phyloP scores from a whole-genome alignment of 2,329 filamentous ascomycete species.

The Zalaria sp. region DNA sequence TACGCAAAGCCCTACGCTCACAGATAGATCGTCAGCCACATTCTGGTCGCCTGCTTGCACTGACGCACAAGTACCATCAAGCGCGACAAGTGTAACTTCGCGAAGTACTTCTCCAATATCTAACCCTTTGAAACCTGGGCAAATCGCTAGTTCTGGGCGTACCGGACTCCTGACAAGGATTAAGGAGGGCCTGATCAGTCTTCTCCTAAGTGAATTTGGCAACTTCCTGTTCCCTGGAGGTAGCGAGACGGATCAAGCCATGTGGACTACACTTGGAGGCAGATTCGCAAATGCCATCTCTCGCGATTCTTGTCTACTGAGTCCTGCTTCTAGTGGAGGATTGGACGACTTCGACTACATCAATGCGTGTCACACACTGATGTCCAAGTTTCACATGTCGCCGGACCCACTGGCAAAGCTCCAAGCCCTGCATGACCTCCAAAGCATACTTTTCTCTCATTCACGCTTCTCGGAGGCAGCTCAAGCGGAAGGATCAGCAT shows the following conservation, averaged over 20 bases:
- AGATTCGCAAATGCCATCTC: neutral
- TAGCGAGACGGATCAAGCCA: constrained; percentile 65
- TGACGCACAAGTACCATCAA: constrained; percentile 48
- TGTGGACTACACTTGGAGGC: constrained; percentile 1
- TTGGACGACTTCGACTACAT: constrained; percentile 38
- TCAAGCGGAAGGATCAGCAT: neutral
- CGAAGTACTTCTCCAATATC: constrained; percentile 5
- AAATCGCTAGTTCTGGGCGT: neutral
- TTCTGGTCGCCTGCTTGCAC: constrained; percentile 85
- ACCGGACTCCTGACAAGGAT: constrained; percentile 59
- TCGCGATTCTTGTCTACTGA: no score
- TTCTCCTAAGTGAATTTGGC: constrained; percentile 80
- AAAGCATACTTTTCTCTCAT: constrained; percentile 44
- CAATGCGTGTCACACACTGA: constrained; percentile 62
- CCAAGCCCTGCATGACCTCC: constrained; percentile 66
- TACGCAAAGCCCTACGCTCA: constrained; percentile 50
- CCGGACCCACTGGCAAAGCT: constrained; percentile 81
- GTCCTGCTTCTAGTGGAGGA: no score
- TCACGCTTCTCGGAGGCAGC: neutral
- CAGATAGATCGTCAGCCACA: constrained; percentile 61
- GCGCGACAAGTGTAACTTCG: constrained; percentile 37
- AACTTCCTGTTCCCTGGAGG: constrained; percentile 75
- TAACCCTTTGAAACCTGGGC: neutral
- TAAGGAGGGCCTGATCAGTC: constrained; percentile 64
- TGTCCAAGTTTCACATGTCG: constrained; percentile 78